Percentiles rank a stretch among this genome's conserved stretches.
These are phyloP conservation scores for Pugionium dolabratum DNA, from an alignment of 345 rosid species.

Conservation along the genomic window DNA sequence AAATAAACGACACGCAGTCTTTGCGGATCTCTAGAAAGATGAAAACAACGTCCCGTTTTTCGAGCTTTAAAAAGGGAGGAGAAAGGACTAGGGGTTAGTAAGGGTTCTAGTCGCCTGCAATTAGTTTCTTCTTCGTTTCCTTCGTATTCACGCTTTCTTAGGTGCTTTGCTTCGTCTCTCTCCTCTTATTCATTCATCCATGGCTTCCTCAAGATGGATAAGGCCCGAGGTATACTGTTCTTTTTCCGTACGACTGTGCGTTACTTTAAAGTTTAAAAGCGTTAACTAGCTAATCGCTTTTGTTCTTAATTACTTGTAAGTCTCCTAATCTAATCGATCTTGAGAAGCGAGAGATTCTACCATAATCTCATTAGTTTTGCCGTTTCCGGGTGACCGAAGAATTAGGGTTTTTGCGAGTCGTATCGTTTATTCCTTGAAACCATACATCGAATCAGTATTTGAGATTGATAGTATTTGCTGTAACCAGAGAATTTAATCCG, in stretches of 20 bases:
- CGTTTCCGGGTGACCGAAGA: neutral
- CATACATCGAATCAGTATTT: neutral
- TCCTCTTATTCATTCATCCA: neutral
- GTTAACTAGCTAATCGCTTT: neutral
- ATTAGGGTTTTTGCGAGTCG: conserved; percentile 1
- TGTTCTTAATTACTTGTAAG: neutral
- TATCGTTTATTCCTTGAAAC: too few species aligned
- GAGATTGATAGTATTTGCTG: neutral
- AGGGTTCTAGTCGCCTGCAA: neutral
- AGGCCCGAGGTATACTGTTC: conserved; percentile 23
- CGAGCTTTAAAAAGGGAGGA: neutral
- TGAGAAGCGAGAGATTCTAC: too few species aligned
- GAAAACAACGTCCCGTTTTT: neutral
- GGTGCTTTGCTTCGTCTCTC: neutral
- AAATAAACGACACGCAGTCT: neutral
- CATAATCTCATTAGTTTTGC: neutral
- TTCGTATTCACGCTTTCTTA: conserved; percentile 24
- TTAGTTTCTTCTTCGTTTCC: conserved; percentile 15
- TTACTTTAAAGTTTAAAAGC: neutral
- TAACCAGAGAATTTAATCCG: too few species aligned
- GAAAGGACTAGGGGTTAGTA: neutral
- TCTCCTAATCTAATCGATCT: neutral
- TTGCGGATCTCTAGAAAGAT: too few species aligned
- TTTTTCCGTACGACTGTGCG: neutral
- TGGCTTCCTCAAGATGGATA: conserved; percentile 29